Percentiles rank a stretch among this genome's conserved stretches.
Conservation (phyloP, 2,329 filamentous ascomycete genomes). For the Conoideocrella luteorostrata region DNA sequence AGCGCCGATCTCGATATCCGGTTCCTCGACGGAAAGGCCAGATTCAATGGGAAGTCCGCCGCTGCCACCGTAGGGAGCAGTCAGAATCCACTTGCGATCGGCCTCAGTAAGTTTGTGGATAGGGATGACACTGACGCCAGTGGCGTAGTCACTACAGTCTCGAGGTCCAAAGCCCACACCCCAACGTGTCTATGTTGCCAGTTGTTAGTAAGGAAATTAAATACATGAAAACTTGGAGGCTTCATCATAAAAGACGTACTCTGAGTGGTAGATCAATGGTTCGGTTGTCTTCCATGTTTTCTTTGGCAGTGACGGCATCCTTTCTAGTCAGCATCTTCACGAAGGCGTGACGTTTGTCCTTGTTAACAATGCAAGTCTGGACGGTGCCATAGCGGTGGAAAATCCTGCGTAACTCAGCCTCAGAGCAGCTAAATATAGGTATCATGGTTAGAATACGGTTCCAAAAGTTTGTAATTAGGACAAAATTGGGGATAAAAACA, state of each 20-base stretch:
- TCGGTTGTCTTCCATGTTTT: conserved; percentile 76
- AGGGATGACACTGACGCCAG: conserved; percentile 86
- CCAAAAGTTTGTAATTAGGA: neutral
- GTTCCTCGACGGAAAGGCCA: conserved; percentile 89
- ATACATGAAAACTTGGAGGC: neutral
- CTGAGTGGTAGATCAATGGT: conserved; percentile 66
- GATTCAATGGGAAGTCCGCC: conserved; percentile 74
- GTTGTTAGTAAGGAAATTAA: conserved; percentile 6
- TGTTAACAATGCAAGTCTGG: conserved; percentile 96
- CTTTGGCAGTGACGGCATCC: conserved; percentile 77
- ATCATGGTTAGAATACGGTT: neutral
- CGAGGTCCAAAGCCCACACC: conserved; percentile 94
- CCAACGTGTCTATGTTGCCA: conserved; percentile 71
- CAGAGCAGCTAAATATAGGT: conserved; percentile 53
- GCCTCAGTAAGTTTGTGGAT: conserved; percentile 90
- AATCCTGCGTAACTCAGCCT: conserved; percentile 72
- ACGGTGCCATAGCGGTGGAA: conserved; percentile 81
- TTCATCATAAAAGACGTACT: conserved; percentile 40
- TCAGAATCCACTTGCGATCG: conserved; percentile 95
- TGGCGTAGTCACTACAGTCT: conserved; percentile 94
- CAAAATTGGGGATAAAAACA: conserved; percentile 19
- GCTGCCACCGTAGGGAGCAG: conserved; percentile 86
- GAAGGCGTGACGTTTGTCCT: conserved; percentile 96
- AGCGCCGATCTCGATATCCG: conserved; percentile 96
- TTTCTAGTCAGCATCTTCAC: conserved; percentile 94